Conservation (phyloP, 163 green algal genomes). For the Chlorella variabilis region DNA sequence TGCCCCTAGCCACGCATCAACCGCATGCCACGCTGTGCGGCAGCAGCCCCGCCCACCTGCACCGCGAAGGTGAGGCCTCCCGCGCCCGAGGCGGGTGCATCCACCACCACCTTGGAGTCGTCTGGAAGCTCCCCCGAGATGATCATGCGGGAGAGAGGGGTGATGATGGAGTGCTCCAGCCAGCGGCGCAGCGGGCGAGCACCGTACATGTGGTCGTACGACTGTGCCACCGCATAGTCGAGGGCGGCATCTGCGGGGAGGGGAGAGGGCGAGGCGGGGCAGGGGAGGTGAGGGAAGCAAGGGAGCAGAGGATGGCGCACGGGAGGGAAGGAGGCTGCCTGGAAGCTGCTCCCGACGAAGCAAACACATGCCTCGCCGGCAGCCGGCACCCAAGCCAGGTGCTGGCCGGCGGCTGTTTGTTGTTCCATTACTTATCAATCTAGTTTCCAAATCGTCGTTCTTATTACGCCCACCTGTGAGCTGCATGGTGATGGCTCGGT, state of each 20-base stretch:
- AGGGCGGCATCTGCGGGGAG: constrained; percentile 69
- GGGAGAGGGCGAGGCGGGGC: neutral
- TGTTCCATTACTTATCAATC: too few species aligned
- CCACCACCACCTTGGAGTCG: constrained; percentile 64
- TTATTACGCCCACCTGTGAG: constrained; percentile 62
- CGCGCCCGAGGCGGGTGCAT: neutral
- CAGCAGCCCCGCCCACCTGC: too few species aligned
- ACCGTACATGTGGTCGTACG: constrained; percentile 76
- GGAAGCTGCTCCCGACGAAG: too few species aligned
- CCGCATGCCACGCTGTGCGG: too few species aligned
- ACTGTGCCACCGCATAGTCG: constrained; percentile 66
- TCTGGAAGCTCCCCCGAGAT: constrained; percentile 81
- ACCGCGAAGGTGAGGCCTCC: constrained; percentile 47
- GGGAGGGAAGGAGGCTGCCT: too few species aligned
- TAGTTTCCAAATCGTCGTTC: too few species aligned
- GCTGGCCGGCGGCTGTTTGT: too few species aligned
- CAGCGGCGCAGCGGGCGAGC: constrained; percentile 90
- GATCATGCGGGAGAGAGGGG: constrained; percentile 86
- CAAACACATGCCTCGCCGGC: too few species aligned
- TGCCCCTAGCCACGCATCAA: too few species aligned
- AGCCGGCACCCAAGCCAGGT: too few species aligned
- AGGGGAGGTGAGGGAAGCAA: neutral
- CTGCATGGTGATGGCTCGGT: constrained; percentile 71
- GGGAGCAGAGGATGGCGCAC: neutral
- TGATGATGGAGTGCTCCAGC: constrained; percentile 92